A percentile compares a stretch with the other conserved stretches of the same genome.
These are phyloP conservation scores for Hymenoscyphus fraxineus DNA, from an alignment of 2,329 filamentous ascomycete species.

Conservation along the genomic window DNA sequence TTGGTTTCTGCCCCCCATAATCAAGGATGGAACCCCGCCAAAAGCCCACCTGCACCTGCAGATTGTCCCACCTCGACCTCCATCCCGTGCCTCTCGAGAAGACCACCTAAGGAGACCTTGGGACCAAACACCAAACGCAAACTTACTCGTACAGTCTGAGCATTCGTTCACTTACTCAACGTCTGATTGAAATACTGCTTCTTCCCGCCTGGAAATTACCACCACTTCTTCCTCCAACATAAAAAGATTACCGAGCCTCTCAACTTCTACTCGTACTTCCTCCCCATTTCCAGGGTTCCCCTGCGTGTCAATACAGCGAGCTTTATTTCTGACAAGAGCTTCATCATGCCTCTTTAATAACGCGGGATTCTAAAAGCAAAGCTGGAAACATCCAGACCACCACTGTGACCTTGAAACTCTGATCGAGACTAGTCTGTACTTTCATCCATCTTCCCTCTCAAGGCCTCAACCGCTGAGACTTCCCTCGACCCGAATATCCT, in stretches of 20 bases:
- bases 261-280: no score
- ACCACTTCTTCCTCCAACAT: not conserved
- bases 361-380: not conserved
- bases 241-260: not conserved
- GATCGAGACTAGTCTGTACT: not conserved
- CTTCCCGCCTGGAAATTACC: not conserved
- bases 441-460: not conserved
- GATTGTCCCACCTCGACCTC: not conserved
- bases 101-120: no score
- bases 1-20: no score
- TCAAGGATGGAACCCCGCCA: not conserved
- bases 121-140: not conserved
- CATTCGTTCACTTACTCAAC: not conserved
- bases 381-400: not conserved
- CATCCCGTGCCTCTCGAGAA: no score
- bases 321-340: not conserved
- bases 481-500: not conserved
- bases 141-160: not conserved
- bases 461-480: not conserved
- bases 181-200: not conserved
- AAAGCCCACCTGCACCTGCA: not conserved
- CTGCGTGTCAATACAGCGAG: not conserved
- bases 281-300: not conserved
- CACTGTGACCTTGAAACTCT: not conserved
- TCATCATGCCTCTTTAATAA: not conserved